Base-by-base conservation (phyloP, 2,329 filamentous ascomycete genomes). In the Cadophora sp. region DNA sequence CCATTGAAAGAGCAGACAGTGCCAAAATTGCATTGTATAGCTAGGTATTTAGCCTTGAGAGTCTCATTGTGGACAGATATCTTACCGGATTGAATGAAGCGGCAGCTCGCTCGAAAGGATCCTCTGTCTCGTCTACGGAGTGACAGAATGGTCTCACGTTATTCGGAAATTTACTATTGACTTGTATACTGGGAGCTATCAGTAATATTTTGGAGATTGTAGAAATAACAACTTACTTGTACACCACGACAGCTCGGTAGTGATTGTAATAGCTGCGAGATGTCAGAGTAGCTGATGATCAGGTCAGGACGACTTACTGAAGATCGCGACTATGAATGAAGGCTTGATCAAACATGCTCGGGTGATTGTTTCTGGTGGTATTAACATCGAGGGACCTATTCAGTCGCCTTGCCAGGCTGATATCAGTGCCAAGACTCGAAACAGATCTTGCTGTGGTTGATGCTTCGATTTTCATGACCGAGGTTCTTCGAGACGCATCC, bases 1-100 rank as follows among this genome's bases (percentile, higher is more conserved):
- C 59, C 59, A 62, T 62, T 14, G 59, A 62, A 20, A 62, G 30
- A 41, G 59, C 59, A 30, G 59, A 51, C 20, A 62, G 13, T 16
- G 59, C 59, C 24, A 62, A n/a, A 8, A 62, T 62, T 2, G 59
- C 59, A 27, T 62, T 36, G 20, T 62, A 62, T 3, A 62, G 36
- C 59, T 62, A 18, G 11, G 27, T 41, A 9, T 18, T 62, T 50
- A 62, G 59, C 8, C n/a, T 27, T 16, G 11, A 22, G 3, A 48
- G n/a, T 48, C 45, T 13, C n/a, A 18, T 4, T 22, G n/a, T 13
- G 1, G 3, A 48, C 20, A 4, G 20, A 27, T 41, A 39, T 18
- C 59, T 62, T 62, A 51, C 59, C n/a, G 59, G 59, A 8, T 51
- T 14, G 30, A 62, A 62, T 16, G n/a, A 14, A 7, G 59, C 45